phyloP scores from a whole-genome alignment of 2,329 filamentous ascomycete genomes.

The Basipetospora chlamydospora region DNA sequence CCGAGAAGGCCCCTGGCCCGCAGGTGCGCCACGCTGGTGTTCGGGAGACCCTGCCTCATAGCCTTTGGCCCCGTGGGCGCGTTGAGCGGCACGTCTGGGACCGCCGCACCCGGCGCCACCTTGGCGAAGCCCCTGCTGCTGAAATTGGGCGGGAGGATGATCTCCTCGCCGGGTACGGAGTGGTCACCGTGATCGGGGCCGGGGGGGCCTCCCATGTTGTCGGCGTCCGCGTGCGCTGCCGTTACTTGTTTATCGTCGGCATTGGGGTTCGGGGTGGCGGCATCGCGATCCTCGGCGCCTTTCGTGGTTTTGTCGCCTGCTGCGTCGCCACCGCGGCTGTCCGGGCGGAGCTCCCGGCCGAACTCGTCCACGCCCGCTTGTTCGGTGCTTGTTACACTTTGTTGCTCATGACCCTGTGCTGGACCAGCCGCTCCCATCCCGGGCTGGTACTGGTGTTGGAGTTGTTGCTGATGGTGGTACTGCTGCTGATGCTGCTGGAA shows the following conservation, averaged over 20 bases:
- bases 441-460: constrained; percentile 7
- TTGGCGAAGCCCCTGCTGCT: neutral
- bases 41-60: constrained; percentile 78
- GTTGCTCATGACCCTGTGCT: constrained; percentile 1
- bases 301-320: too few relatives aligned
- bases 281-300: constrained; percentile 5
- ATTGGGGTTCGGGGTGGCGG: constrained; percentile 13
- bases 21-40: constrained; percentile 49
- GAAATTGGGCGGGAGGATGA: too few relatives aligned
- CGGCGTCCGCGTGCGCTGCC: constrained; percentile 8
- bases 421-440: constrained; percentile 5
- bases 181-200: constrained; percentile 19
- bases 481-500: constrained; percentile 16
- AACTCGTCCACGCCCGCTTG: constrained; percentile 24
- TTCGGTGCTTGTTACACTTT: too few relatives aligned
- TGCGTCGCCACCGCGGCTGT: too few relatives aligned
- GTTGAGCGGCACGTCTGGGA: constrained; percentile 39
- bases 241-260: constrained; percentile 14
- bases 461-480: neutral
- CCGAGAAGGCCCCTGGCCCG: constrained; percentile 33
- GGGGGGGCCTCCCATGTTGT: constrained; percentile 11
- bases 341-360: constrained; percentile 19
- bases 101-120: constrained; percentile 3
- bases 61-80: constrained; percentile 90
- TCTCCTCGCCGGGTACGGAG: constrained; percentile 14